Conservation (phyloP, 495 filamentous ascomycete species). For the Durotheca rogersii region DNA sequence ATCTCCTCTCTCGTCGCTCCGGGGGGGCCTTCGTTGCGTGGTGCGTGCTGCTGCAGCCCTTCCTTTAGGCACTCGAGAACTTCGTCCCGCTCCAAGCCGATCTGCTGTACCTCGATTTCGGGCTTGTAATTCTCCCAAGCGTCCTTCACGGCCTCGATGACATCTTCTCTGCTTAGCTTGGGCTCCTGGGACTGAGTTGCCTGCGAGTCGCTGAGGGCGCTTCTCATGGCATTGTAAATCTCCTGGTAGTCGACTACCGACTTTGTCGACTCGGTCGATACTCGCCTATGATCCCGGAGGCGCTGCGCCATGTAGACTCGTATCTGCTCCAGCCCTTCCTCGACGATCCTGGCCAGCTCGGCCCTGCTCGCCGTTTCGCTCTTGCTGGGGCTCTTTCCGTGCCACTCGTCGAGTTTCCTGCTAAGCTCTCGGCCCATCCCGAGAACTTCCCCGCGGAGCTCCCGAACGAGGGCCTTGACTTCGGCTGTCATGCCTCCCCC, state of each 20-base stretch:
- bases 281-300: constrained; percentile 70
- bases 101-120: constrained; percentile 84
- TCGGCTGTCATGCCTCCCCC: constrained; percentile 82
- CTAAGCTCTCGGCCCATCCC: constrained; percentile 89
- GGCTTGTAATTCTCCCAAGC: constrained; percentile 91
- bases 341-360: constrained; percentile 74
- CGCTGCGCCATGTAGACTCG: constrained; percentile 75
- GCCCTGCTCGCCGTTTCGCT: constrained; percentile 58
- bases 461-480: constrained; percentile 84
- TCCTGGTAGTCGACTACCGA: constrained; percentile 66
- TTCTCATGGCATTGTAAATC: constrained; percentile 77
- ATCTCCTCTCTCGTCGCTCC: constrained; percentile 75
- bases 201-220: constrained; percentile 70
- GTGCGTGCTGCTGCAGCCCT: constrained; percentile 74
- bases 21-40: constrained; percentile 44
- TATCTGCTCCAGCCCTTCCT: constrained; percentile 75
- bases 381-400: constrained; percentile 51
- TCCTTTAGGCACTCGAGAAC: constrained; percentile 81
- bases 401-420: constrained; percentile 71
- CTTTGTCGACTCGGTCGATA: constrained; percentile 53
- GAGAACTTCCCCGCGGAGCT: constrained; percentile 87
- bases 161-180: constrained; percentile 65
- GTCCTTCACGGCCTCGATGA: constrained; percentile 79
- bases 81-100: constrained; percentile 84
- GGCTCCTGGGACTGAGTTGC: constrained; percentile 45